A percentile compares a stretch with the other conserved stretches of the same genome.
These are phyloP conservation scores for Ehretia macrophylla DNA, from an alignment of 257 asterid species.

Conservation along the genomic window DNA sequence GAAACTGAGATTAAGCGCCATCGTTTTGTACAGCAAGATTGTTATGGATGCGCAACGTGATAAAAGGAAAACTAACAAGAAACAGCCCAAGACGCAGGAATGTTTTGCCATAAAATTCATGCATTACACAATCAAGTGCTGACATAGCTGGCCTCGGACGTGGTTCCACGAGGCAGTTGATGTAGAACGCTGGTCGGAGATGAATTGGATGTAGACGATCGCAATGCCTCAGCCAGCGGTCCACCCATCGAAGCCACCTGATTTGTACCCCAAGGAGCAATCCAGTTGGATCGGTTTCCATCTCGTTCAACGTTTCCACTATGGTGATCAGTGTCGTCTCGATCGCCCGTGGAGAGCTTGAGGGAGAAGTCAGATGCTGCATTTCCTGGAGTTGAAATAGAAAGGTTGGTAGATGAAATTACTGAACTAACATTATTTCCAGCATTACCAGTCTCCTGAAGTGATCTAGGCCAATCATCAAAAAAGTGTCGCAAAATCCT, in stretches of 20 bases:
- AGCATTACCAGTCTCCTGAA: slow-evolving; percentile 20
- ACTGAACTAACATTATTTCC: slow-evolving; percentile 15
- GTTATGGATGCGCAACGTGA: no score
- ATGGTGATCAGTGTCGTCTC: slow-evolving; percentile 4
- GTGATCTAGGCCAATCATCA: slow-evolving; percentile 75
- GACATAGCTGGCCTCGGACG: slow-evolving; percentile 41
- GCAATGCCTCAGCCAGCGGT: slow-evolving; percentile 85
- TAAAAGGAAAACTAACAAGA: no score
- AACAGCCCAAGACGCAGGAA: no score
- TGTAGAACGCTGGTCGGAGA: slow-evolving; percentile 80
- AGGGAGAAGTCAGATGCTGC: slow-evolving; percentile 63
- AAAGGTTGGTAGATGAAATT: slow-evolving; percentile 50
- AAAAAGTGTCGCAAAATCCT: slow-evolving; percentile 64
- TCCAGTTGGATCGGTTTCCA: slow-evolving; percentile 36
- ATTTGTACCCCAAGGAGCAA: slow-evolving; percentile 35
- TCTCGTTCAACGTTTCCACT: slow-evolving; percentile 24
- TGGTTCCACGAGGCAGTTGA: slow-evolving; percentile 28
- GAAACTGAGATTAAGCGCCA: no score
- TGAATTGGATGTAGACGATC: slow-evolving; percentile 50
- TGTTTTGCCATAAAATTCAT: no score
- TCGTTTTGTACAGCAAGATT: no score
- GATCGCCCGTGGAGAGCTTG: slow-evolving; percentile 59
- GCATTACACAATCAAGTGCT: slow-evolving; percentile 20
- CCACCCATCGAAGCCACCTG: slow-evolving; percentile 63
- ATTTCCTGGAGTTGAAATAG: slow-evolving; percentile 59